Evolutionary conservation across 163 green algal species (phyloP).

Genomic region (Prototheca stagnorum): DNA sequence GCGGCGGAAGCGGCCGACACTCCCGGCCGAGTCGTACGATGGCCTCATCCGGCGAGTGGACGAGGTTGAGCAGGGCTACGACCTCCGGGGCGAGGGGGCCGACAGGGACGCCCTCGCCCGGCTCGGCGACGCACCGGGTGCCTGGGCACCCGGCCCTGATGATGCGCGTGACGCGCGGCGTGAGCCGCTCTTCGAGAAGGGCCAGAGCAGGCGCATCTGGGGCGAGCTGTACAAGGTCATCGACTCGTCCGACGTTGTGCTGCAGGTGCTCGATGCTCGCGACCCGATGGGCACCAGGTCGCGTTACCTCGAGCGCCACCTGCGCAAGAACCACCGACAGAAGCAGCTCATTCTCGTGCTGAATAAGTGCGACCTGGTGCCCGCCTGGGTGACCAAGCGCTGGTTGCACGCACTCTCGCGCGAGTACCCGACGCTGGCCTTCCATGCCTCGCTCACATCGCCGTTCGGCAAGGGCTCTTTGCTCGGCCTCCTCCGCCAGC

Average conservation of each 20-base stretch:
- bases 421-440: conserved; percentile 92
- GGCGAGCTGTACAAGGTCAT: conserved; percentile 93
- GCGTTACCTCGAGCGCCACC: conserved; percentile 79
- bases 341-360: conserved; percentile 44
- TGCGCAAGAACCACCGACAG: conserved; percentile 38
- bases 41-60: conserved; percentile 25
- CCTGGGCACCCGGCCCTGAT: background rate
- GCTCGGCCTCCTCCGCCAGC: conserved; percentile 78
- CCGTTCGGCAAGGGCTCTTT: conserved; percentile 95
- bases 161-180: conserved; percentile 18
- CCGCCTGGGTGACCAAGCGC: conserved; percentile 91
- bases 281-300: conserved; percentile 91
- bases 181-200: conserved; percentile 79
- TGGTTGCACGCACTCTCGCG: conserved; percentile 79
- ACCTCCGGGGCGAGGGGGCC: conserved; percentile 8
- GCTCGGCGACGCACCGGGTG: no score
- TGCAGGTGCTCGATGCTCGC: conserved; percentile 92
- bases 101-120: no score
- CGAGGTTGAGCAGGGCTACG: conserved; percentile 15
- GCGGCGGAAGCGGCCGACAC: conserved; percentile 68
- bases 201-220: conserved; percentile 96
- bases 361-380: conserved; percentile 97
- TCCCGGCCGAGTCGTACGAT: conserved; percentile 46
- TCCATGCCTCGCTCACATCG: conserved; percentile 91
- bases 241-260: conserved; percentile 69